These are phyloP conservation scores for Fragilaria crotonensis DNA, from an alignment of 108 stramenopile species.

Conservation along the genomic window DNA sequence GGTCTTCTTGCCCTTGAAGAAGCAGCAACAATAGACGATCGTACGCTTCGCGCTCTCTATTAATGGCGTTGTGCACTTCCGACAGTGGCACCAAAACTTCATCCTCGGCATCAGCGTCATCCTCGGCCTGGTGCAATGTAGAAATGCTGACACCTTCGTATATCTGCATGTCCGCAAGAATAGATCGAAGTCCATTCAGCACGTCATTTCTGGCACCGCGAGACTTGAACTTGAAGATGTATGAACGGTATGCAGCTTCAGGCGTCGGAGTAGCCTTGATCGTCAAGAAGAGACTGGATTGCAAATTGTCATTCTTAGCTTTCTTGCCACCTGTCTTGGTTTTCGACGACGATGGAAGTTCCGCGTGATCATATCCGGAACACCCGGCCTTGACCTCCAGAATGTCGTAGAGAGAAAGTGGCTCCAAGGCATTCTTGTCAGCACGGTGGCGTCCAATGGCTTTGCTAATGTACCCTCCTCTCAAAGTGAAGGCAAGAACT, in stretches of 20 bases:
- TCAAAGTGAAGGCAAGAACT: constrained; percentile 64
- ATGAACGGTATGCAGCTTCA: constrained; percentile 62
- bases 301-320: constrained; percentile 64
- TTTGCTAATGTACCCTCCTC: constrained; percentile 85
- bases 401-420: constrained; percentile 81
- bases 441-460: constrained; percentile 69
- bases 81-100: constrained; percentile 76
- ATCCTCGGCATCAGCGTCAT: constrained; percentile 36
- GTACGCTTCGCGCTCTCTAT: constrained; percentile 78
- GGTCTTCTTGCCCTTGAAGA: constrained; percentile 72
- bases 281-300: constrained; percentile 80
- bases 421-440: constrained; percentile 75
- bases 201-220: constrained; percentile 73
- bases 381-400: constrained; percentile 83
- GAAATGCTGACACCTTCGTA: constrained; percentile 83
- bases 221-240: constrained; percentile 79
- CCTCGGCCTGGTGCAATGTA: constrained; percentile 41
- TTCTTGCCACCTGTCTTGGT: constrained; percentile 47
- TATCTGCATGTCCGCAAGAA: constrained; percentile 84
- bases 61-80: constrained; percentile 77
- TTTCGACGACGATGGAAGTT: constrained; percentile 59
- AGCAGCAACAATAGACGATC: constrained; percentile 80
- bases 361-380: constrained; percentile 71
- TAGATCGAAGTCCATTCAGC: constrained; percentile 59
- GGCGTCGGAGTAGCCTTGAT: constrained; percentile 80